Conservation (phyloP, 305 asterid species). For the Fraxinus paxiana region DNA sequence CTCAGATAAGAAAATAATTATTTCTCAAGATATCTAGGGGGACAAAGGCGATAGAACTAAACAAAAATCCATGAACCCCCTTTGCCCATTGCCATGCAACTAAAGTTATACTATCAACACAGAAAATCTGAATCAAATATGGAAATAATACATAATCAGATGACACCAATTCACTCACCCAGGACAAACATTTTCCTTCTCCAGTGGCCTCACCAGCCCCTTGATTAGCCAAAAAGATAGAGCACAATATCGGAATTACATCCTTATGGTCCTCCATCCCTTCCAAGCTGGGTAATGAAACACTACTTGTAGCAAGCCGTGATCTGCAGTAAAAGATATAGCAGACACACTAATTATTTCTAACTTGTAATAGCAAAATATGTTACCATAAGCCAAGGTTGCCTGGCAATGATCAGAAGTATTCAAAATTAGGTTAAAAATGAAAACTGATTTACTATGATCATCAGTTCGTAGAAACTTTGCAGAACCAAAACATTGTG, state of each 20-base stretch:
- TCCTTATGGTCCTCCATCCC: conserved; percentile 37
- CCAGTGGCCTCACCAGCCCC: conserved; percentile 73
- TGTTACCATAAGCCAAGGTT: background rate
- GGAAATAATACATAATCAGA: conserved; percentile 1
- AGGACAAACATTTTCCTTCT: conserved; percentile 55
- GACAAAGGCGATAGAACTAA: background rate
- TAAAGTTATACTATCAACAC: background rate
- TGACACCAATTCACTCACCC: conserved; percentile 49
- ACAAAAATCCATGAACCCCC: background rate
- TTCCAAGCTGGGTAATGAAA: conserved; percentile 44
- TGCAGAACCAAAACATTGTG: background rate
- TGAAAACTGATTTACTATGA: background rate
- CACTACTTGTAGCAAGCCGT: conserved; percentile 65
- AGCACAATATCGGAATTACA: conserved; percentile 61
- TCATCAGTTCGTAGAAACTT: background rate
- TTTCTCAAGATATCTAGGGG: background rate
- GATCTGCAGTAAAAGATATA: conserved; percentile 37
- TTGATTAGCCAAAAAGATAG: conserved; percentile 83
- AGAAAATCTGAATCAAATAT: background rate
- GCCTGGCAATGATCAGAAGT: background rate
- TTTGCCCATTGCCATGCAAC: background rate
- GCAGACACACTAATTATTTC: background rate
- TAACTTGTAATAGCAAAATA: background rate
- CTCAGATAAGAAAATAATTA: background rate
- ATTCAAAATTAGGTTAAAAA: background rate